Conservation (phyloP, 495 filamentous ascomycete genomes). For the Entonaema liquescens region DNA sequence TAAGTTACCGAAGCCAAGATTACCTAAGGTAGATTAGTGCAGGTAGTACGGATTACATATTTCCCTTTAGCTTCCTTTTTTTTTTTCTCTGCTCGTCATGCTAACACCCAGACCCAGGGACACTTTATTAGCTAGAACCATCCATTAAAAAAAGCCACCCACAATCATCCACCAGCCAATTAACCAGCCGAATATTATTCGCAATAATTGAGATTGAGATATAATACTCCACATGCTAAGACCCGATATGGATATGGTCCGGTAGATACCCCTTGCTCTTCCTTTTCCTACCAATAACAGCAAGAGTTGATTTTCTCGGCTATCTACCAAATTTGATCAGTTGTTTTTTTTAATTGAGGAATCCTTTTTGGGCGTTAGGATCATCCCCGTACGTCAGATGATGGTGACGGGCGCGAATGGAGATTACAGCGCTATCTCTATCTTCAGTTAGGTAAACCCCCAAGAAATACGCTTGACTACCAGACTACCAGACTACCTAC, state of each 20-base stretch:
- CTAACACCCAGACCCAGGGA: neutral
- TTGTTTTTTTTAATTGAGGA: conserved; percentile 27
- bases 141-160: neutral
- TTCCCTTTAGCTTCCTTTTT: neutral
- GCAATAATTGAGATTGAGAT: conserved; percentile 11
- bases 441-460: conserved; percentile 4
- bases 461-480: conserved; percentile 5
- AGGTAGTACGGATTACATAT: neutral
- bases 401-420: conserved; percentile 20
- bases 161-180: conserved; percentile 4
- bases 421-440: conserved; percentile 10
- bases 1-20: conserved; percentile 25
- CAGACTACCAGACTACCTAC: no score
- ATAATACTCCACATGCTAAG: conserved; percentile 28
- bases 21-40: neutral
- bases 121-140: no score
- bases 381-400: conserved; percentile 20
- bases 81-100: conserved; percentile 11
- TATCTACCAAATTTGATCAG: conserved; percentile 42
- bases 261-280: conserved; percentile 25
- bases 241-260: conserved; percentile 25
- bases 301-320: conserved; percentile 33
- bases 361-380: conserved; percentile 25
- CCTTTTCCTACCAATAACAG: conserved; percentile 29
- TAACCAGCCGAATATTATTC: conserved; percentile 27